Conservation (phyloP, 192 early-diverging fungal genomes). For the Entomortierella chlamydospora region DNA sequence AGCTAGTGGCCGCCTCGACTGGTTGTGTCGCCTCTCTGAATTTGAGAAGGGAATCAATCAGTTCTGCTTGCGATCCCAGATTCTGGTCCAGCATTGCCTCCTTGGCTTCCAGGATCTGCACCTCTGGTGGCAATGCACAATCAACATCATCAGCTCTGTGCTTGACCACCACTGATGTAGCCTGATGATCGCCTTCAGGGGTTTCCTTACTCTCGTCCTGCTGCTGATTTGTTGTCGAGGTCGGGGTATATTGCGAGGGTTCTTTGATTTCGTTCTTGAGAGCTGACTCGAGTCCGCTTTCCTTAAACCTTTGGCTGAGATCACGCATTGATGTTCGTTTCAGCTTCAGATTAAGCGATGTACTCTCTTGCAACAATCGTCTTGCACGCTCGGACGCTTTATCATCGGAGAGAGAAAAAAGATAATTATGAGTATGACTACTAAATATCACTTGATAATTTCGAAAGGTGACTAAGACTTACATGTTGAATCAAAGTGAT, state of each 20-base stretch:
- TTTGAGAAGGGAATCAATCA: conserved; percentile 38
- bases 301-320: conserved; percentile 32
- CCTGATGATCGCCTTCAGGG: neutral
- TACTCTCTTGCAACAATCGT: conserved; percentile 37
- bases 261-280: conserved; percentile 10
- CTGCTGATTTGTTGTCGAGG: neutral
- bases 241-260: conserved; percentile 33
- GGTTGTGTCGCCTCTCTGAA: conserved; percentile 8
- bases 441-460: no score
- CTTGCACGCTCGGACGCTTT: conserved; percentile 27
- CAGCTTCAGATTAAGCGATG: conserved; percentile 27
- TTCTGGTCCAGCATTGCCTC: conserved; percentile 26
- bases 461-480: neutral
- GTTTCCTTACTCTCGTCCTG: neutral
- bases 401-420: no score
- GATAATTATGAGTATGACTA: neutral
- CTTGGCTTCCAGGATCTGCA: conserved; percentile 24
- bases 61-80: conserved; percentile 20
- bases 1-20: neutral
- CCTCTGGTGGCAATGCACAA: conserved; percentile 24
- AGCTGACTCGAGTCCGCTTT: conserved; percentile 11
- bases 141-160: conserved; percentile 39
- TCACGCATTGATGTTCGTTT: conserved; percentile 40
- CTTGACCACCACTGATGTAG: neutral
- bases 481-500: neutral